Base-by-base conservation (phyloP, 352 stramenopile species). In the Globisporangium abappressorium region DNA sequence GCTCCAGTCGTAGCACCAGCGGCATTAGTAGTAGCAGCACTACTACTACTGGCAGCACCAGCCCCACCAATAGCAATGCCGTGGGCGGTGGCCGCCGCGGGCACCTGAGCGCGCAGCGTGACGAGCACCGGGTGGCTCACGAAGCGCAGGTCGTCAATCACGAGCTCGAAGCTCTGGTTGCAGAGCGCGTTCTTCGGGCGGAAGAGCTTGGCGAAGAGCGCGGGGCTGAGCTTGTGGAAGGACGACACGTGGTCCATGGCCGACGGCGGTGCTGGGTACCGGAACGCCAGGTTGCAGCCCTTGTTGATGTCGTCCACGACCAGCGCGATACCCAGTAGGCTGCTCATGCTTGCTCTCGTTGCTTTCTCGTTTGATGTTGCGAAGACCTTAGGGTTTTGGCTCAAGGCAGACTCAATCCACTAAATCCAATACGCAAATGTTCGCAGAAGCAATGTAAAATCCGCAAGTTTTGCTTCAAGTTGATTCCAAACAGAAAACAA, bases 241-340 rank as follows among this genome's bases (percentile, higher is more conserved):
- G 95, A 81, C 46, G 86, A 92, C 46, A 78, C 75, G 22, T 76
- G 74, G 62, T 89, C 76, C 20, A 58, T 54, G 28, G 75, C 57
- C n/a, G 68, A 68, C 15, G 79, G 73, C 1, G 86, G 79, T 26
- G 83, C 77, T 6, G 89, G 89, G 71, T 96, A 96, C 38, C 89
- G 81, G 70, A 96, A 95, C 18, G 85, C 89, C 58, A 96, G 71
- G 71, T 94, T 92, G 70, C 86, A 94, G 38, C 87, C 89, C 67
- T 95, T 94, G 76, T 85, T 87, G 71, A 94, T 94, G 76, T 96
- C 89, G 82, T 96, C 89, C 41, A 96, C 89, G 4, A 96, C 87
- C 18, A 96, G 76, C 49, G 89, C 89, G 28, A 96, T 76, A 49
- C 89, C 89, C 43, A 93, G 57, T 15, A 93, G 69, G 20, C 74